These are phyloP conservation scores for Litchi chinensis DNA, from an alignment of 345 rosid genomes.

Conservation along the genomic window DNA sequence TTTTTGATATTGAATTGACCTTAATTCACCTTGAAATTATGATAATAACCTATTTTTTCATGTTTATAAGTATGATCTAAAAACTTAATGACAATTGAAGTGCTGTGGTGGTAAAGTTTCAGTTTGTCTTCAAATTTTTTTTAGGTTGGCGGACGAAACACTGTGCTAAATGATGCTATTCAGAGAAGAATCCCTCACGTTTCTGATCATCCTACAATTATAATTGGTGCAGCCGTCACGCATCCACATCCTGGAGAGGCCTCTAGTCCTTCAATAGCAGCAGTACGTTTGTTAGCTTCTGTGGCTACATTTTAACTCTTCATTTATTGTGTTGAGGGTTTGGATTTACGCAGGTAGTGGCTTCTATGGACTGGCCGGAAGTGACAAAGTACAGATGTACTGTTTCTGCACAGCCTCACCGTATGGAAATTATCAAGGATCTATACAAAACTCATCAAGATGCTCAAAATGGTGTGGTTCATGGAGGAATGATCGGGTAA, in stretches of 20 bases:
- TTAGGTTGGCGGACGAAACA: conserved; percentile 80
- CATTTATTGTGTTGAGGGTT: background rate
- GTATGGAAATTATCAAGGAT: conserved; percentile 72
- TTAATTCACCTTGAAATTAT: background rate
- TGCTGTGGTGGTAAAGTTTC: background rate
- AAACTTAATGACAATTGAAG: background rate
- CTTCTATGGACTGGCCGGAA: conserved; percentile 92
- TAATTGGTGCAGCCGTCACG: conserved; percentile 82
- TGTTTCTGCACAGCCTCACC: conserved; percentile 67
- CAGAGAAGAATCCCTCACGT: conserved; percentile 48
- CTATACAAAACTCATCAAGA: conserved; percentile 41
- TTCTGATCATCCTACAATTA: conserved; percentile 60
- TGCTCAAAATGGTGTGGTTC: conserved; percentile 34
- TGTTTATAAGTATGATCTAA: background rate
- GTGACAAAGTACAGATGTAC: conserved; percentile 69
- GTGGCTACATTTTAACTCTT: background rate
- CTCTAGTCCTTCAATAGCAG: conserved; percentile 79
- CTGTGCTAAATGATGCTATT: conserved; percentile 63
- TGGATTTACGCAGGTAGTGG: conserved; percentile 61
- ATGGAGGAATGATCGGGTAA: conserved; percentile 72
- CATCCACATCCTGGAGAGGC: conserved; percentile 83
- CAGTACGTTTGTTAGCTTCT: conserved; percentile 39
- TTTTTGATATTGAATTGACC: background rate
- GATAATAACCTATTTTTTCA: background rate
- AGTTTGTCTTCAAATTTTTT: background rate